Base-by-base conservation (phyloP, 495 filamentous ascomycete species). In the Ramalina peruviana region DNA sequence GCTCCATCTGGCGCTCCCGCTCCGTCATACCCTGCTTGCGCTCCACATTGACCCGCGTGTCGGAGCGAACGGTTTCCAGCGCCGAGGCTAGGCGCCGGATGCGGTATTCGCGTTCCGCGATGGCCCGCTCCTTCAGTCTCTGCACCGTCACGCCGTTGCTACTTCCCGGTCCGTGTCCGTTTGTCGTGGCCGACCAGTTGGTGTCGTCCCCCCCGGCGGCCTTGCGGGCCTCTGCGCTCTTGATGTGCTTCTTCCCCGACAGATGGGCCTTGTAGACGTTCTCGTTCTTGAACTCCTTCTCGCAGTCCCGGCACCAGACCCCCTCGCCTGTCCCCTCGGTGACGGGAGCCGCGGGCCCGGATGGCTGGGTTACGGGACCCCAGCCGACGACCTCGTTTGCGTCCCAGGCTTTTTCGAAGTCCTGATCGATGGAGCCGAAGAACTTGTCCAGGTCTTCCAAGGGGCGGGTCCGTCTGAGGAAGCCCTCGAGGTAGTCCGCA, bases 11-110 rank as follows among this genome's bases (percentile, higher is more conserved):
- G 23, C 92, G 79, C 64, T 98, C 92, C 7, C 87, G 77, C 58
- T 97, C 92, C 5, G 92, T 98, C 85, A 97, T 89, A 52, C 88
- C 88, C 61, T 92, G 86, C 60, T 82, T 86, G 19, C 93, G 81
- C 71, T 97, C 92, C 9, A 96, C 87, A 58, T 98, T 96, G 50
- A 88, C 82, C 37, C 81, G 73, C 0, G 90, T 97, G 55, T 92
- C 88, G 62, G 80, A 75, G 48, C 88, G 80, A 60, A 90, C 83
- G 17, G 77, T 76, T 54, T 81, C 73, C 72, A 97, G 87, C 12
- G 81, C 73, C 15, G 80, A 72, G 9, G 86, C 75, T 20, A 97
- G 73, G 42, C 80, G 83, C 55, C 77, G 81, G 30, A 95, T 72
- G 17, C 86, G 81, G 63, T 82, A 85, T 60, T 98, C 92, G 23